Base-by-base conservation (phyloP, 108 stramenopile genomes). In the Fragilariopsis cylindrus region DNA sequence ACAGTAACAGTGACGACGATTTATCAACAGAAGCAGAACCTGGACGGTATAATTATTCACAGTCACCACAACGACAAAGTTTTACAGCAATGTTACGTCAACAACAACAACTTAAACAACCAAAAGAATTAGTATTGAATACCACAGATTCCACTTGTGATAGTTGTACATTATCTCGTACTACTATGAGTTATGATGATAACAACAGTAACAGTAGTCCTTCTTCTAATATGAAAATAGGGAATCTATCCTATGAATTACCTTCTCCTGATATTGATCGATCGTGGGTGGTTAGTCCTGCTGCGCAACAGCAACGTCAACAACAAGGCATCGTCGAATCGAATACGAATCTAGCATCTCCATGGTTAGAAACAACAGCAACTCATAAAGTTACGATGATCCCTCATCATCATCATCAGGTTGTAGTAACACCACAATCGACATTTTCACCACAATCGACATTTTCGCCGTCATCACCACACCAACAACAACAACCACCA, bases 11-110 rank as follows among this genome's bases (percentile, higher is more conserved):
- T 40, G n/a, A 60, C 19, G 11, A 57, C 16, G 57, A 63, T 43
- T 15, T 63, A 15, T 63, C 62, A 42, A 63, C 42, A n/a, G 62
- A 63, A 11, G 62, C 62, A 42, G 62, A 63, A 45, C 16, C 62
- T n/a, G 42, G 42, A 43, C 5, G 46, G 40, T 7, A 43, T 15
- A 45, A 44, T 42, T 42, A 44, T 5, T 5, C 13, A 12, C 0
- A 42, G 0, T 15, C 62, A 15, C n/a, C 50, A 13, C 50, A 52
- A 13, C 45, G 43, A 44, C 15, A 9, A 45, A 21, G 13, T 53
- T 13, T 15, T 1, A 1, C 2, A 53, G 2, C 52, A 11, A 15
- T 43, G 62, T 63, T 63, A 16, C 62, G 40, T 11, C 8, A 63
- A 13, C 62, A 63, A 3, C 62, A 18, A 13, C 42, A 3, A 63